These are phyloP conservation scores for Fusarium robinianum DNA, from an alignment of 2,329 filamentous ascomycete genomes.

Conservation along the genomic window DNA sequence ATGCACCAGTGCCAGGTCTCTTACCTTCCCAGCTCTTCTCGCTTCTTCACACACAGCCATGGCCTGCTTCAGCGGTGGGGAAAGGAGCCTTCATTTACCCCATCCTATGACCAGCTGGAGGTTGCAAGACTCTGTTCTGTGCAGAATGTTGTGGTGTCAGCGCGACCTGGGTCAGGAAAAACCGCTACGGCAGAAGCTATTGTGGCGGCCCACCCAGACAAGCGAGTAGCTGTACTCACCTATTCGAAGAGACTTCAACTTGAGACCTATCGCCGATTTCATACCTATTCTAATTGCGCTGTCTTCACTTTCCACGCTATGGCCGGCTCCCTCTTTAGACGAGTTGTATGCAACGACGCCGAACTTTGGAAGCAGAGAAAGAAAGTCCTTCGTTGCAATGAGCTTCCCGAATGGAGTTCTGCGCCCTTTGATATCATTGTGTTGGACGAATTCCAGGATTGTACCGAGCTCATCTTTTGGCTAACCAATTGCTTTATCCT, in stretches of 20 bases:
- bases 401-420: constrained; percentile 28
- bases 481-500: constrained; percentile 32
- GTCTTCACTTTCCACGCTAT: constrained; percentile 37
- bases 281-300: constrained; percentile 20
- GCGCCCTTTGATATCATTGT: constrained; percentile 39
- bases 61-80: neutral
- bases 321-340: constrained; percentile 29
- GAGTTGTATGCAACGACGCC: constrained; percentile 23
- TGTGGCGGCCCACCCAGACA: constrained; percentile 28
- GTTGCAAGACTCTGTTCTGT: constrained; percentile 30
- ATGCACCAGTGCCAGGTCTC: neutral
- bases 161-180: constrained; percentile 41
- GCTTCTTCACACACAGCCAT: neutral
- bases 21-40: neutral
- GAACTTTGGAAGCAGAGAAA: constrained; percentile 16
- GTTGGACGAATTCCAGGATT: constrained; percentile 42
- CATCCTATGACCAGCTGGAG: constrained; percentile 34
- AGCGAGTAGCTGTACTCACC: constrained; percentile 31
- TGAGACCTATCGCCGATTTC: constrained; percentile 34
- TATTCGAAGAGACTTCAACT: constrained; percentile 36
- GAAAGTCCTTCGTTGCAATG: neutral
- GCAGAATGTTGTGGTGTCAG: constrained; percentile 41
- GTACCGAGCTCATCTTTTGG: constrained; percentile 36
- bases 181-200: constrained; percentile 40
- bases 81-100: constrained; percentile 11